A percentile compares a stretch with the other conserved stretches of the same genome.
These are phyloP conservation scores for Phyllosticta citribraziliensis DNA, from an alignment of 2,329 filamentous ascomycete species.

Conservation along the genomic window DNA sequence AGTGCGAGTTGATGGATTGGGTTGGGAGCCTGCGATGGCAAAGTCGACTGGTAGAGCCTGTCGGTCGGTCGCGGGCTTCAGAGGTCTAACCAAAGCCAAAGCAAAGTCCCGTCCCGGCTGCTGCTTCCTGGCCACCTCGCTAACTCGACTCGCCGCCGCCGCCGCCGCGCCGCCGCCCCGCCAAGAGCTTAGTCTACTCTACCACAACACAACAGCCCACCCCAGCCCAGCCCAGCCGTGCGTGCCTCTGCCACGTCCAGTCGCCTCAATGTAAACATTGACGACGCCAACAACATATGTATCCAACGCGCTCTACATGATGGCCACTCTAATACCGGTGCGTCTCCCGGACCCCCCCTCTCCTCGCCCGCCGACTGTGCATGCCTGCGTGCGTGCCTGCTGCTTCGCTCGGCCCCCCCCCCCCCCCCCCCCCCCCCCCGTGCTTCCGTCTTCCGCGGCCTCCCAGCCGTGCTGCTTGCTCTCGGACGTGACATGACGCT, in stretches of 20 bases:
- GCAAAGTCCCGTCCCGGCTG: background rate
- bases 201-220: background rate
- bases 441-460: background rate
- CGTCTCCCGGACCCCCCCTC: no score
- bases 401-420: no score
- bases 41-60: slow-evolving; percentile 1
- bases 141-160: background rate
- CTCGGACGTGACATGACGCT: background rate
- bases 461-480: background rate
- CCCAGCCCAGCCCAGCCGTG: background rate
- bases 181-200: background rate
- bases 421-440: no score
- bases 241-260: no score
- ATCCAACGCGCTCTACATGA: no score
- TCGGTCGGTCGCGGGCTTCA: slow-evolving; percentile 9
- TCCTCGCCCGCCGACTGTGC: no score
- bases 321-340: no score
- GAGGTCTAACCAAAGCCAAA: background rate
- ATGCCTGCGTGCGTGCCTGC: no score
- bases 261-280: no score
- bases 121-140: background rate
- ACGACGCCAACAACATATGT: no score
- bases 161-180: background rate
- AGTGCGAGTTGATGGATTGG: slow-evolving; percentile 9
- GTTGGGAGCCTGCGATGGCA: background rate